Evolutionary conservation across 345 rosid genomes (phyloP).

Genomic region (Boechera stricta): DNA sequence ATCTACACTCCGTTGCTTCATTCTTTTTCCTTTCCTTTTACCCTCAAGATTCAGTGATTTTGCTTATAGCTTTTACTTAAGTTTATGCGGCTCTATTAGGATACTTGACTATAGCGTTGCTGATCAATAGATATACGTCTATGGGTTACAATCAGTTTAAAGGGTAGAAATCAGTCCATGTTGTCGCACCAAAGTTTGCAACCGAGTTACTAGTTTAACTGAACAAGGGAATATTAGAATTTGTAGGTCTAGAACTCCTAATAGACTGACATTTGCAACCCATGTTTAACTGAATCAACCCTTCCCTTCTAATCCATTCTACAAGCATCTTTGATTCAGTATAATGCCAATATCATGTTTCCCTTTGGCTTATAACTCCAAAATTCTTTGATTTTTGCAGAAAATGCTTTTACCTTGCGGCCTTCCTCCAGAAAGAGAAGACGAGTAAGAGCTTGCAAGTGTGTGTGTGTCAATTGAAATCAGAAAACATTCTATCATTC

Average conservation of each 20-base stretch:
- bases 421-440: conserved; percentile 95
- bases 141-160: not conserved
- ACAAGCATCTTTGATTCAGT: not conserved
- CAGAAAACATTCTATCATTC: not conserved
- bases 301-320: not conserved
- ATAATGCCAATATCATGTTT: not conserved
- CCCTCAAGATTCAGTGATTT: not conserved
- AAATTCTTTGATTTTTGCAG: conserved; percentile 50
- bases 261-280: not conserved
- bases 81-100: not conserved
- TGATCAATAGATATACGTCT: not conserved
- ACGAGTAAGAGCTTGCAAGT: conserved; percentile 52
- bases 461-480: not conserved
- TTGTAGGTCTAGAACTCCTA: not conserved
- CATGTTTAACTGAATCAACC: not conserved
- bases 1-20: not conserved
- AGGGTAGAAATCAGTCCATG: not conserved
- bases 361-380: not conserved
- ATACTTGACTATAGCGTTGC: not conserved
- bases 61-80: conserved; percentile 6
- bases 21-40: not conserved
- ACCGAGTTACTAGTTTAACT: not conserved
- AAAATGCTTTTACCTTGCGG: conserved; percentile 99
- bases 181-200: not conserved
- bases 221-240: not conserved